Evolutionary conservation across 805 yeast species (phyloP), one percentile per base, ranked within the genome.

Genomic region (Wickerhamiella galacta): DNA sequence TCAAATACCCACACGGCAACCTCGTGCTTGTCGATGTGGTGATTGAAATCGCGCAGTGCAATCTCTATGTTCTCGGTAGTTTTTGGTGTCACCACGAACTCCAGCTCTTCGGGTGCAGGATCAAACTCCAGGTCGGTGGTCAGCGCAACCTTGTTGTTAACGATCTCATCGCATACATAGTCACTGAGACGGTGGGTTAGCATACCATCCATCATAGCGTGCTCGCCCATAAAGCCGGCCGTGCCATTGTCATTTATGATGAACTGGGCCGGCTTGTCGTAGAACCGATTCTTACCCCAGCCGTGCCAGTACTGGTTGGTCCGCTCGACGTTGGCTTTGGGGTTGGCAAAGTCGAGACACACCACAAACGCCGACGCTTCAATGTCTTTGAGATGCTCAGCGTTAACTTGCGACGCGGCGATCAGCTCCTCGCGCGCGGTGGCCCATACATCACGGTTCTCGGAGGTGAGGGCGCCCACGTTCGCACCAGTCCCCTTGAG

Each of bases 161-260:
- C 40, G 36, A 85, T 56, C 44, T 70, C 66, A 33, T 64, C 64
- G 41, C 72, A 64, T 25, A 87, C 64, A 49, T 64, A 73, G 57
- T 82, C 82, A 55, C 87, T 87, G 60, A 87, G 60, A 42, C 82
- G 73, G 48, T 81, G 71, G 20, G 94, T 87, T 51, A 95, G 93
- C 7, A 95, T 81, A 40, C 96, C 98, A 56, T 87, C 98, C 96
- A 87, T 87, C 63, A 72, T 78, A 16, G 95, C 82, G 62, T 87
- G 98, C 61, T 87, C 98, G 40, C 93, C 95, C 51, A 83, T 58
- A 61, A 85, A 87, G 1, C 95, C 96, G 6, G 95, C 80, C 41
- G 72, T 65, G 38, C 90, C 94, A 55, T 82, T 83, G 40, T 70
- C 74, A 38, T 78, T 62, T 34, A 87, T 72, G 45, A 83, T 68